Base-by-base conservation (phyloP, 2,329 filamentous ascomycete species). In the Huntiella savannae region DNA sequence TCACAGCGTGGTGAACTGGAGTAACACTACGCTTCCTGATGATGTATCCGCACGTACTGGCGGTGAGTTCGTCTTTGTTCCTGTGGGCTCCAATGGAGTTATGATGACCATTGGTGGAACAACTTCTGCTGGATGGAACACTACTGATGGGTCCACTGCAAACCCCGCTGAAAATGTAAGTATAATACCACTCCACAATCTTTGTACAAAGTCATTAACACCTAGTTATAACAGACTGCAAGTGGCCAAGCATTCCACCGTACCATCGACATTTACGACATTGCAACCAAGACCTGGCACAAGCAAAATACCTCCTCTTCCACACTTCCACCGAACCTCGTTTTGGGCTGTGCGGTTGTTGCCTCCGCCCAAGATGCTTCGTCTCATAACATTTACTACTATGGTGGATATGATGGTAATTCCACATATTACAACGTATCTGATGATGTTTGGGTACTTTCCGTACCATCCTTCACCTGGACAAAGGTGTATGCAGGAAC, bases 381-480 rank as follows among this genome's bases (percentile, higher is more conserved):
- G 8, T 85, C 78, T 49, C 82, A 79, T 60, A 86, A 87, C 56
- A 77, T 92, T 43, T 87, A 88, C 64, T 84, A 83, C 62, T 91
- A 85, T 54, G 84, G 82, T 12, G 84, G 84, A 0, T 87, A 80
- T 55, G 62, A 75, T 48, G 19, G 17, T 4, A n/a, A 8, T 5
- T 49, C 68, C 47, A 22, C 49, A 0, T 44, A 39, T 0, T 49
- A 60, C 12, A 72, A 60, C 12, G 72, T 66, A 52, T 67, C 59
- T 46, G 75, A 85, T 50, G 80, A 83, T 40, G 79, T 88, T 58
- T 91, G 82, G 82, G 78, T 86, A 16, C 64, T 91, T 10, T 83
- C 82, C 0, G 63, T 92, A 4, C 84, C 84, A 0, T 79, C 78
- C 0, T 92, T 92, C 57, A 82, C 74, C 4, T 91, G 84, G 84